Base-by-base conservation (phyloP, 306 rosid species). In the Trifolium subterraneum region DNA sequence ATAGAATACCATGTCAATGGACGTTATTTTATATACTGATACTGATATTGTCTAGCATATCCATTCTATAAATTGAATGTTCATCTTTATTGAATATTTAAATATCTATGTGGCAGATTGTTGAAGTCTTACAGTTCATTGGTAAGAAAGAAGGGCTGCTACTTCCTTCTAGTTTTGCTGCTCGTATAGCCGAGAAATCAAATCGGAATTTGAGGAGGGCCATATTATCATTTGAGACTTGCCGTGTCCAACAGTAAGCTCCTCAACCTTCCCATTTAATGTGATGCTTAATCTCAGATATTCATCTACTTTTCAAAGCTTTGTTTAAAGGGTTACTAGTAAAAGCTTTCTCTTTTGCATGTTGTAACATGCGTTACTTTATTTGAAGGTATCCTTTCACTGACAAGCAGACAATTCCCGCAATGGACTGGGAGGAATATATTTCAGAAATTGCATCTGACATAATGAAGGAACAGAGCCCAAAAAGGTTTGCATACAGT, bases 351-450 rank as follows among this genome's bases (percentile, higher is more conserved):
- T 64, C 38, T 80, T 74, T 45, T 69, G 41, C 71, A 23, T 84
- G 39, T 66, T 71, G 38, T 62, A 44, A 29, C 51, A 0, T 38
- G 31, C 64, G 62, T 70, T 80, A 70, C 74, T 76, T 77, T 80
- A 72, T 72, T 76, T 79, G 59, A 62, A 94, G 98, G 81, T 94
- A 94, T 88, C 98, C 98, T 61, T 91, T 94, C 82, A 81, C 84
- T 31, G 71, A 79, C 65, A 88, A 85, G 76, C 98, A 94, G 73
- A 45, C 83, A 67, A 91, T 94, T 77, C 61, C 96, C 39, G 91
- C 90, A 61, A 91, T 91, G 97, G 97, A 94, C 80, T 94, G 97
- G 98, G 98, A 94, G 78, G 98, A 94, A 82, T 91, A 91, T 78
- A 74, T 91, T 71, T 77, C 84, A 44, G 97, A 94, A 89, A 88